Evolutionary conservation across 345 rosid species (phyloP).

Genomic region (Kandelia obovata): DNA sequence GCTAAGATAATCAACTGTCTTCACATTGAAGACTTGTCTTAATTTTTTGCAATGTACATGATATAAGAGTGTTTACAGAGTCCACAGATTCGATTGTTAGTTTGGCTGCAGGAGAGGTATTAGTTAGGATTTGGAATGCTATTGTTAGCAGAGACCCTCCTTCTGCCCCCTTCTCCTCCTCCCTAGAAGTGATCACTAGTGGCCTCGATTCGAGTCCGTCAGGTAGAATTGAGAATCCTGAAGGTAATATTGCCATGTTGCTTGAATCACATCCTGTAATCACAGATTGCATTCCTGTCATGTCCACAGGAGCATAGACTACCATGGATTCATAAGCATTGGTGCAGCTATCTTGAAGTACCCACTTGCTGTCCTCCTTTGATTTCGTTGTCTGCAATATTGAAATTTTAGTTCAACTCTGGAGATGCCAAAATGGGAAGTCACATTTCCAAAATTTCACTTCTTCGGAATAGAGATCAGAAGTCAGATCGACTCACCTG

Average conservation of each 20-base stretch:
- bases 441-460: not conserved
- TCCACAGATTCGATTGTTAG: conserved; percentile 74
- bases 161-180: conserved; percentile 71
- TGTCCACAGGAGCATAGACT: conserved; percentile 80
- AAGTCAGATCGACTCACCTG: conserved; percentile 41
- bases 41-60: conserved; percentile 70
- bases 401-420: not conserved
- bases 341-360: conserved; percentile 82
- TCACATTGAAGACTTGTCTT: conserved; percentile 81
- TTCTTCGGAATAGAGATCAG: not conserved
- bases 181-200: conserved; percentile 74
- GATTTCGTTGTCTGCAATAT: conserved; percentile 64
- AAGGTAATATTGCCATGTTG: conserved; percentile 73
- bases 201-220: conserved; percentile 89
- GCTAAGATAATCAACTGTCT: conserved; percentile 35
- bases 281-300: conserved; percentile 68
- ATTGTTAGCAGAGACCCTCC: conserved; percentile 85
- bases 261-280: conserved; percentile 90
- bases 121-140: conserved; percentile 72
- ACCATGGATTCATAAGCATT: conserved; percentile 83
- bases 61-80: conserved; percentile 66
- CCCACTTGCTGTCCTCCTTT: conserved; percentile 67
- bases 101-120: conserved; percentile 67
- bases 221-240: conserved; percentile 89
- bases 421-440: not conserved